Percentiles rank a stretch among this genome's conserved stretches.
phyloP scores from a whole-genome alignment of 23 red algal species.

The Pyropia haitanensis region DNA sequence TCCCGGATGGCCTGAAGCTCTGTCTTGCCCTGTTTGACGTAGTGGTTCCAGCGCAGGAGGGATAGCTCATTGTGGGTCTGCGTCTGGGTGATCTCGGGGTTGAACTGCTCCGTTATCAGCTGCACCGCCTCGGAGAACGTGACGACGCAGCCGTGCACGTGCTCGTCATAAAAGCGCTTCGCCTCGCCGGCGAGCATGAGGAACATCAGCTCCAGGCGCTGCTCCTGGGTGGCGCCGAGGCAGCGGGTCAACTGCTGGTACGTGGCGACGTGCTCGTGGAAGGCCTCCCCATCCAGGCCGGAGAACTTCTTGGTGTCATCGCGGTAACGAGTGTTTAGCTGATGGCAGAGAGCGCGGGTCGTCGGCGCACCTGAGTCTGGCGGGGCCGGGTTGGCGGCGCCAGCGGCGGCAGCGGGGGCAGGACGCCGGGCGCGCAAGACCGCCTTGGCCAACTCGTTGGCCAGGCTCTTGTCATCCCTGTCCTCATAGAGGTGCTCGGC shows the following conservation, averaged over 20 bases:
- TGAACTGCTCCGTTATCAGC: slow-evolving; percentile 1
- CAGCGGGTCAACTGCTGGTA: slow-evolving; percentile 1
- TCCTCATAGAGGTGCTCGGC: neutral
- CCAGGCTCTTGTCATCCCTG: neutral
- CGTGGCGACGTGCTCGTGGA: slow-evolving; percentile 1
- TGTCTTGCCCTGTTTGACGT: neutral
- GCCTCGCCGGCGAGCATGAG: slow-evolving; percentile 5
- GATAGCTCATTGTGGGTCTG: slow-evolving; percentile 5
- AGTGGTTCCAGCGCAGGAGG: neutral
- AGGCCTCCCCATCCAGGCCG: neutral
- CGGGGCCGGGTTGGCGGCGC: neutral
- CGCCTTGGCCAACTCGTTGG: neutral
- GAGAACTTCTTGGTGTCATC: slow-evolving; percentile 9
- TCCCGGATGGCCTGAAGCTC: neutral
- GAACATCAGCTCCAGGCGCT: neutral
- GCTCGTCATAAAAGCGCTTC: slow-evolving; percentile 6
- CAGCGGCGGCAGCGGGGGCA: neutral
- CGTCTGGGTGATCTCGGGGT: neutral
- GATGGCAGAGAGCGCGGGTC: no score
- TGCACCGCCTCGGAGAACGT: slow-evolving; percentile 6
- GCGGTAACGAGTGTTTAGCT: neutral
- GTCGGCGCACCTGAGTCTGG: no score
- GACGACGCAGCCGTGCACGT: neutral
- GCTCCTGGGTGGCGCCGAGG: neutral
- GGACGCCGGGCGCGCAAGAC: neutral